Conservation (phyloP, 2,329 filamentous ascomycete genomes). For the Thyridium curvatum region DNA sequence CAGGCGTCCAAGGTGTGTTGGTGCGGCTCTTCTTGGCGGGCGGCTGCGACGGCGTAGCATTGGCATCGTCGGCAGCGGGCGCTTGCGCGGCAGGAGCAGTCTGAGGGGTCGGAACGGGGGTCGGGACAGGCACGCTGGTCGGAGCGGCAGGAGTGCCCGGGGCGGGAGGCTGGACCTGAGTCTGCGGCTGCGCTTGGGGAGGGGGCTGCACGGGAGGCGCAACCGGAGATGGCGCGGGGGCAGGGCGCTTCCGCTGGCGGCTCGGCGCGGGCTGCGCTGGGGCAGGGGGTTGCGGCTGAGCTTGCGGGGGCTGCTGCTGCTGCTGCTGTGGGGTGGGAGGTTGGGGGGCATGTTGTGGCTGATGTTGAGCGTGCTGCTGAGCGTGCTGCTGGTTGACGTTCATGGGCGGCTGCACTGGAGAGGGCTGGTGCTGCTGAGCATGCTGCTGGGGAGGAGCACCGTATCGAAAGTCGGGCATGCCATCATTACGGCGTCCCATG, state of each 20-base stretch:
- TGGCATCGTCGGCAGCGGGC: slow-evolving; percentile 22
- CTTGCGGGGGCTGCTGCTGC: slow-evolving; percentile 16
- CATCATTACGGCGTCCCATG: slow-evolving; percentile 28
- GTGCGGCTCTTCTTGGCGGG: slow-evolving; percentile 87
- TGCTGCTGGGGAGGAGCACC: slow-evolving; percentile 17
- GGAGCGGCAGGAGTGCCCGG: slow-evolving; percentile 19
- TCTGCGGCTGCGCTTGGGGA: slow-evolving; percentile 13
- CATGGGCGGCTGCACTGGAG: slow-evolving; percentile 27
- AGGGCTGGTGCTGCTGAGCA: slow-evolving; percentile 21
- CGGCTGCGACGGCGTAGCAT: slow-evolving; percentile 34
- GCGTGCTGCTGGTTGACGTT: slow-evolving; percentile 24
- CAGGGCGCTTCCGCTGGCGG: slow-evolving; percentile 33
- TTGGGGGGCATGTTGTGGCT: slow-evolving; percentile 23
- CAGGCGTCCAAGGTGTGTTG: slow-evolving; percentile 97
- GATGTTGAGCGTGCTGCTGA: slow-evolving; percentile 26
- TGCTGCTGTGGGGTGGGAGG: slow-evolving; percentile 16
- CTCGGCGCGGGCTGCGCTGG: slow-evolving; percentile 12
- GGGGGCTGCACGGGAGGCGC: slow-evolving; percentile 11
- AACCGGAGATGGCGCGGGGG: slow-evolving; percentile 20
- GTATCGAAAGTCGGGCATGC: slow-evolving; percentile 17
- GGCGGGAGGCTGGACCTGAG: slow-evolving; percentile 13
- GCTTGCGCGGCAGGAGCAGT: slow-evolving; percentile 25
- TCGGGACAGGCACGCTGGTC: slow-evolving; percentile 20
- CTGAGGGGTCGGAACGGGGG: slow-evolving; percentile 20
- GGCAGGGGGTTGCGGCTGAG: slow-evolving; percentile 18